A percentile compares a stretch with the other conserved stretches of the same genome.
phyloP scores from a whole-genome alignment of 2,329 filamentous ascomycete species.

The Sclerotinia minor region DNA sequence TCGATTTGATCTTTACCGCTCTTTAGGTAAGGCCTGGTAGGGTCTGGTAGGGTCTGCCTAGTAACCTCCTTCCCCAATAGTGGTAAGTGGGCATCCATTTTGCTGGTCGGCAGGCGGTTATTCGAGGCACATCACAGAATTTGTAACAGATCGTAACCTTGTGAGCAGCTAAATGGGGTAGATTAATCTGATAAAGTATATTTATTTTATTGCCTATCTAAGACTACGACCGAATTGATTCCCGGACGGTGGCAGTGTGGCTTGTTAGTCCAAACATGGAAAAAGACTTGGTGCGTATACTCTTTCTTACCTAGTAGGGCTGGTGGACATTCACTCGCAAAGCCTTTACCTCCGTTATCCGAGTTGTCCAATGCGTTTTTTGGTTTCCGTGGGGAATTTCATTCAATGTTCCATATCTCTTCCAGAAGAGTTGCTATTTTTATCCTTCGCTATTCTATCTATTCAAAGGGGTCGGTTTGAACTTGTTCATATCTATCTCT shows the following conservation, averaged over 20 bases:
- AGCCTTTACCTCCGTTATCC: background rate
- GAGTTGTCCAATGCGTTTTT: background rate
- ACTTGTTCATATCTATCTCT: background rate
- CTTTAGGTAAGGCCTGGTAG: conserved; percentile 16
- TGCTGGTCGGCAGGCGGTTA: conserved; percentile 12
- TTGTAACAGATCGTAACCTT: background rate
- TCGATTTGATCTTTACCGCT: conserved; percentile 19
- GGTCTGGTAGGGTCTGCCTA: conserved; percentile 7
- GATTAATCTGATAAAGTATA: background rate
- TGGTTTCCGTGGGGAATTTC: background rate
- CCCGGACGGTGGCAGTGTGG: conserved; percentile 14
- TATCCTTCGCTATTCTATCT: background rate
- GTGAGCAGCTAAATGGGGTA: background rate
- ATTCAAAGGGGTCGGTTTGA: background rate
- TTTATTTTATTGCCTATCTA: background rate
- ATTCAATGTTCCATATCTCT: conserved; percentile 2
- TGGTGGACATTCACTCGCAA: too few relatives aligned
- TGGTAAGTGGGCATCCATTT: conserved; percentile 5
- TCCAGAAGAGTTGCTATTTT: conserved; percentile 5
- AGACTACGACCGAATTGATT: background rate
- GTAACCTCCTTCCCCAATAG: conserved; percentile 1
- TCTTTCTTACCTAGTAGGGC: too few relatives aligned
- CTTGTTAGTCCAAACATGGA: background rate
- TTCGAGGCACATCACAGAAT: conserved; percentile 15
- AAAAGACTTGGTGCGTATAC: background rate